Base-by-base conservation (phyloP, 495 filamentous ascomycete species). In the Amniculicola lignicola region DNA sequence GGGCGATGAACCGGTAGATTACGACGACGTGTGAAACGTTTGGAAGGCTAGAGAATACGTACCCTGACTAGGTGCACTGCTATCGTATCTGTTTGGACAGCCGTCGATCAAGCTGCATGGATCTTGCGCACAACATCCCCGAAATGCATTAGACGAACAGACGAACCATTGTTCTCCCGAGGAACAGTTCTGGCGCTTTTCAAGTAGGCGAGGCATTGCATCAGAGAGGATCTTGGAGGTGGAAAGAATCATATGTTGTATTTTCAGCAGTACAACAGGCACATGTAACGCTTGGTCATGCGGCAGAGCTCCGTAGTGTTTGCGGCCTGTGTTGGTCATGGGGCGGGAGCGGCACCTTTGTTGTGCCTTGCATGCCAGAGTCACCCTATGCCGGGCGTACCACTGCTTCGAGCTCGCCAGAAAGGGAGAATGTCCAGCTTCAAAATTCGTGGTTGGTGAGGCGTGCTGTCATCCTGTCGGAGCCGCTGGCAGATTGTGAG, bases 111-210 rank as follows among this genome's bases (percentile, higher is more conserved):
- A 10, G 25, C 22, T n/a, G 27, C 54, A 57, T 43, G 54, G 33
- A 43, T 57, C 54, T 10, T 29, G 27, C 14, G 36, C 37, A 37
- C 54, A 57, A 25, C 54, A 50, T 15, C 54, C 54, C 16, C 12
- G 6, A 28, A 22, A 57, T 7, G n/a, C 12, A 43, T 25, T 42
- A 16, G 5, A 11, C 16, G 39, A 5, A 25, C 54, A 57, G 6
- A 37, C 19, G 23, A 50, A 57, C 22, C 25, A 51, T 15, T 19
- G 22, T 2, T 7, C 21, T 50, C 35, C 44, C 2, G 36, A 12
- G 2, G 44, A 29, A 27, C 45, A 49, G 24, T 21, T 16, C 33
- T 55, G 42, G 31, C 52, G 41, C 2, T 48, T 18, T 24, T 46
- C 41, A 14, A 55, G 42, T 19, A 28, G 14, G 19, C 39, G 4